These are phyloP conservation scores for Suillus weaverae DNA, from an alignment of 768 basidiomycete genomes.

Conservation along the genomic window DNA sequence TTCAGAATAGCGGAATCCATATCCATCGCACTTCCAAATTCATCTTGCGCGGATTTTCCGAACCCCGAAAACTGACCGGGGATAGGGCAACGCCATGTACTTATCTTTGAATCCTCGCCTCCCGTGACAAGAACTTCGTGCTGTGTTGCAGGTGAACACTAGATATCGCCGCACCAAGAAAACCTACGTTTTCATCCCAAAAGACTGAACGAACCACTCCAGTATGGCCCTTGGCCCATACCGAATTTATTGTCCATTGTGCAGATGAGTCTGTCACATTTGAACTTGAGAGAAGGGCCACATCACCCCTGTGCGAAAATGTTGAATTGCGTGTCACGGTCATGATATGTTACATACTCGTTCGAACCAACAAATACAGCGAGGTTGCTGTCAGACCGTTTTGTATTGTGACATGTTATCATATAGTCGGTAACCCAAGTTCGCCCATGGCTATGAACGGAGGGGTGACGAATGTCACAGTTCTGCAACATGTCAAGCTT, in stretches of 20 bases:
- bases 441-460: conserved; percentile 52
- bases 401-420: conserved; percentile 47
- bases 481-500: conserved; percentile 62
- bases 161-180: neutral
- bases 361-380: conserved; percentile 73
- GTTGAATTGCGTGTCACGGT: conserved; percentile 3
- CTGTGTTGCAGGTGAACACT: conserved; percentile 25
- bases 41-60: conserved; percentile 5
- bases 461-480: conserved; percentile 64
- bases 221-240: conserved; percentile 56
- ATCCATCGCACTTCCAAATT: conserved; percentile 12
- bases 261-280: conserved; percentile 37
- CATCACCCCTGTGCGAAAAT: conserved; percentile 48
- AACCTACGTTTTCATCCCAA: conserved; percentile 54
- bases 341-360: conserved; percentile 44
- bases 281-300: conserved; percentile 51
- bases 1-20: conserved; percentile 15
- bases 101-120: conserved; percentile 51
- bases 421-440: conserved; percentile 84
- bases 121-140: conserved; percentile 45
- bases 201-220: conserved; percentile 57
- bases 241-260: conserved; percentile 50
- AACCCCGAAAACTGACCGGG: neutral
- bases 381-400: conserved; percentile 30
- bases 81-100: conserved; percentile 37